Evolutionary conservation across 139 green algal species (phyloP).

Genomic region (Auxenochlorella pyrenoidosa): DNA sequence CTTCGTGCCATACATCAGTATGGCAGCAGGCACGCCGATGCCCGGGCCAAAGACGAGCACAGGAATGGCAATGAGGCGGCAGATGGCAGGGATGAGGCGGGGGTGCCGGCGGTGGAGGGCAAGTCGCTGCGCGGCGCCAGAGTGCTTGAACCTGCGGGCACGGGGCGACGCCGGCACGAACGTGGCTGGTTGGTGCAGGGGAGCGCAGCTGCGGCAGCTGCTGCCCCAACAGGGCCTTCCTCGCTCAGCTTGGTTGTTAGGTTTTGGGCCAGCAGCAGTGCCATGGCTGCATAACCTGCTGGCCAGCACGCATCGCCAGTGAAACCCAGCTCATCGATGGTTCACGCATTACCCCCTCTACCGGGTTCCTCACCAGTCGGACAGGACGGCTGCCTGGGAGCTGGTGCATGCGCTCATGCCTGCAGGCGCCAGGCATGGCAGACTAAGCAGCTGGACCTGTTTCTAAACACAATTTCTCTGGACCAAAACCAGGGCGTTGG

Average conservation of each 20-base stretch:
- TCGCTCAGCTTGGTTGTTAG: neutral
- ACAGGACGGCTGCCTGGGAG: neutral
- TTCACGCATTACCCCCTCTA: no score
- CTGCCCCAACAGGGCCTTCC: no score
- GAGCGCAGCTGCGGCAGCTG: no score
- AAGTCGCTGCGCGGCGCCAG: neutral
- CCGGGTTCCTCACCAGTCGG: neutral
- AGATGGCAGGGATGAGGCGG: neutral
- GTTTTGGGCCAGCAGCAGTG: neutral
- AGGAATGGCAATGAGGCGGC: neutral
- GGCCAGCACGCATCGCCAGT: no score
- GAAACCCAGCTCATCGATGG: neutral
- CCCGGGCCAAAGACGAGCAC: constrained; percentile 19
- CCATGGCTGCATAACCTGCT: neutral
- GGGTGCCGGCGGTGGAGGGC: neutral
- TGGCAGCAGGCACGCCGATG: constrained; percentile 11
- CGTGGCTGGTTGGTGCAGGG: neutral
- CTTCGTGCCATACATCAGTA: constrained; percentile 16
- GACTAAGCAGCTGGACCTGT: no score
- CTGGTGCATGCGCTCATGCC: constrained; percentile 11
- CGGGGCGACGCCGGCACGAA: neutral
- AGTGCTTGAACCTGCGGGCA: constrained; percentile 12
- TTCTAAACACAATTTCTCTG: no score
- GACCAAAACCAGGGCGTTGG: no score
- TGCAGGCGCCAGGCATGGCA: neutral